Base-by-base conservation (phyloP, 176 grass and related monocot species). In the Musa troglodytarum region DNA sequence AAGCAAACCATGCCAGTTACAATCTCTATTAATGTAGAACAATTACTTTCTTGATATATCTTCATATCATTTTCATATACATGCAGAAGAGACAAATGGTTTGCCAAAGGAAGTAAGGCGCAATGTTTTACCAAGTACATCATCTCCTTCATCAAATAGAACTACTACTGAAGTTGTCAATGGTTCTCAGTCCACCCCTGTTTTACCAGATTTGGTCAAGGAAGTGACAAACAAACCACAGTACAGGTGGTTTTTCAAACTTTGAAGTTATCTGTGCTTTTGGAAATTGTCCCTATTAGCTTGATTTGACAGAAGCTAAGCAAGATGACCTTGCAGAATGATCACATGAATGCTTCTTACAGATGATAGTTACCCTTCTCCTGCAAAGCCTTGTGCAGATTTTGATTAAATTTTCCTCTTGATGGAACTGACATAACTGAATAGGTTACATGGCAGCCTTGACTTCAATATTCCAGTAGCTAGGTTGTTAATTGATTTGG, bases 1-100 rank as follows among this genome's bases (percentile, higher is more conserved):
- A 43, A 4, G 6, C 4, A 5, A 43, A 43, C 34, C 34, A 43
- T 43, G 34, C 34, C 56, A 9, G 53, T 65, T 82, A 28, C 54
- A 51, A 15, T 62, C 70, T 85, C 28, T 61, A 26, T 77, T 50
- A 6, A 50, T 20, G 16, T 72, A 34, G 26, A 72, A 50, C 21
- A 71, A 52, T 43, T 20, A 62, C 9, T 7, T 7, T 50, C 2
- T 43, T 16, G 43, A 12, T 24, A 22, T 52, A 8, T 4, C 10
- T 29, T 64, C 14, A 71, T 23, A 26, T 16, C 52, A 16, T 58
- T 24, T 10, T 82, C 51, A 52, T 59, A 9, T 14, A 49, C 15
- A 63, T 58, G 49, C 69, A 86, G 84, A 86, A 74, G 84, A 86
- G 73, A 71, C 68, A 24, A 74, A 50, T 69, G 79, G 65, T 55